Percentiles rank a stretch among this genome's conserved stretches.
These are phyloP conservation scores for Scutellaria minor DNA, from an alignment of 257 asterid genomes.

Conservation along the genomic window DNA sequence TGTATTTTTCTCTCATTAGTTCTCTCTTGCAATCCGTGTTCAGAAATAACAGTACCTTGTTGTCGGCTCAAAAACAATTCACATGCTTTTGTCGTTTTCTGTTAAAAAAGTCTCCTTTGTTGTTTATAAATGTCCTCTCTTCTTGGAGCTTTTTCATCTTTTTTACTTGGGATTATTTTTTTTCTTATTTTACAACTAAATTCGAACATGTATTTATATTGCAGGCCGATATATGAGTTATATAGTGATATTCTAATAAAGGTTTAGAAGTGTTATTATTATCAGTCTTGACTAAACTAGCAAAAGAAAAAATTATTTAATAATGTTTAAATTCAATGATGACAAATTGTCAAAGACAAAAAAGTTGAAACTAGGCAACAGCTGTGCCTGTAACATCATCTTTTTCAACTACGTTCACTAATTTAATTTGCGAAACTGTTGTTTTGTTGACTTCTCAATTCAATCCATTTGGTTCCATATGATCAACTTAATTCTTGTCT, in stretches of 20 bases:
- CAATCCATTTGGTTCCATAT: not conserved
- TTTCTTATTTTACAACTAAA: not conserved
- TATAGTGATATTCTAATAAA: no score
- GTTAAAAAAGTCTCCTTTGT: not conserved
- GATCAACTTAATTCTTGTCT: not conserved
- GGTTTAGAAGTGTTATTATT: no score
- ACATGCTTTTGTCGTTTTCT: no score
- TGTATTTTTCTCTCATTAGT: not conserved
- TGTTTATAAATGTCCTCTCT: not conserved
- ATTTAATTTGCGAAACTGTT: not conserved
- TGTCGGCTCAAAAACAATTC: no score
- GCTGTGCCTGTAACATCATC: not conserved
- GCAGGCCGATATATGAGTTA: no score
- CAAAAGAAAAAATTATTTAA: not conserved
- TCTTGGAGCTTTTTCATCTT: conserved; percentile 5
- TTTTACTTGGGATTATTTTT: not conserved
- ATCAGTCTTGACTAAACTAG: not conserved
- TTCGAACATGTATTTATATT: not conserved
- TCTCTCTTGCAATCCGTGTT: not conserved
- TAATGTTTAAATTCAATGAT: not conserved
- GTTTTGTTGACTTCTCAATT: conserved; percentile 25
- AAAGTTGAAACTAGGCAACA: conserved; percentile 22
- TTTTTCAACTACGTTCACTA: not conserved
- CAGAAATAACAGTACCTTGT: not conserved
- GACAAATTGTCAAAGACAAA: not conserved